Percentiles rank a stretch among this genome's conserved stretches.
phyloP scores from a whole-genome alignment of 2,329 filamentous ascomycete genomes.

The Fusarium palustre region DNA sequence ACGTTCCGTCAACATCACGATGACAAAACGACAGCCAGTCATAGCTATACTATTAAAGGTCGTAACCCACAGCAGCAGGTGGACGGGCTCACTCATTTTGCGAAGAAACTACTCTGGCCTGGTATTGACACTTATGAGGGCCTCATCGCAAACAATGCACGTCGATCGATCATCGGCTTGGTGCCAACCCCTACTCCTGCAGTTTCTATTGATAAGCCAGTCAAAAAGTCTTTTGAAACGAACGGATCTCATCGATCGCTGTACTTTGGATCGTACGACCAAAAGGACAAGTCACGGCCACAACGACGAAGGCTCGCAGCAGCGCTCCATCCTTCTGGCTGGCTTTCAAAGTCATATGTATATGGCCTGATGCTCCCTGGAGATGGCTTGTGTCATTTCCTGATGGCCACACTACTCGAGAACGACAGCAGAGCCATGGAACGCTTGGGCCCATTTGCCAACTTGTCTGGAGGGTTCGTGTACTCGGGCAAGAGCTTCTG shows the following conservation, averaged over 20 bases:
- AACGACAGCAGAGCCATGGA: slow-evolving; percentile 70
- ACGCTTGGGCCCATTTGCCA: slow-evolving; percentile 70
- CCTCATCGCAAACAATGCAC: slow-evolving; percentile 62
- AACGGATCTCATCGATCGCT: slow-evolving; percentile 56
- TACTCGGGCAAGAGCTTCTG: slow-evolving; percentile 74
- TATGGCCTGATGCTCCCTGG: slow-evolving; percentile 74
- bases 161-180: slow-evolving; percentile 52
- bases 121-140: slow-evolving; percentile 65
- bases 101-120: slow-evolving; percentile 71
- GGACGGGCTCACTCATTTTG: slow-evolving; percentile 72
- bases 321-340: slow-evolving; percentile 69
- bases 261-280: slow-evolving; percentile 60
- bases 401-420: slow-evolving; percentile 75
- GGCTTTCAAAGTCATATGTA: slow-evolving; percentile 76
- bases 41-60: slow-evolving; percentile 64
- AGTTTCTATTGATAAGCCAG: background rate
- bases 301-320: slow-evolving; percentile 67
- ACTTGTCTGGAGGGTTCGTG: slow-evolving; percentile 73
- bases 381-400: slow-evolving; percentile 70
- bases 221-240: slow-evolving; percentile 52
- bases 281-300: slow-evolving; percentile 52
- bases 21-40: slow-evolving; percentile 50
- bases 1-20: slow-evolving; percentile 57
- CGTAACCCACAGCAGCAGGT: slow-evolving; percentile 69
- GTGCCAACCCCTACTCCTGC: slow-evolving; percentile 48